Evolutionary conservation across 257 asterid species (phyloP).

Genomic region (Plantago elongata): DNA sequence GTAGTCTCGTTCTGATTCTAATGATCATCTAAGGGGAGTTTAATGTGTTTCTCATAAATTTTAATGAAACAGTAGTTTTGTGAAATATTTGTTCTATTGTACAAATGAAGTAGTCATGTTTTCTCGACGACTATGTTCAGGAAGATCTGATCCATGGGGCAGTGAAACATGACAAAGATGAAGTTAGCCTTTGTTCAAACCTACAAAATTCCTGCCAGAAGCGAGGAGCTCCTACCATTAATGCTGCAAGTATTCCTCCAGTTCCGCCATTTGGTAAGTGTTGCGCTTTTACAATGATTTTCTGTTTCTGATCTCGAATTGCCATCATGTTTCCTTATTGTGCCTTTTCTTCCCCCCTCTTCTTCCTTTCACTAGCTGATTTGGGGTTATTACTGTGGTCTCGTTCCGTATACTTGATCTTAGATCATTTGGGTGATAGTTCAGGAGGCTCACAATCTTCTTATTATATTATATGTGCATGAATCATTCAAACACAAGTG

Average conservation of each 20-base stretch:
- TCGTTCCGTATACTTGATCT: too few relatives aligned
- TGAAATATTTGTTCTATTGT: constrained; percentile 8
- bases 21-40: not conserved
- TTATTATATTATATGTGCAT: too few relatives aligned
- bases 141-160: constrained; percentile 24
- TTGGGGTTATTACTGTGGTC: too few relatives aligned
- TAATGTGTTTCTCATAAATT: not conserved
- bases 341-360: too few relatives aligned
- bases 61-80: not conserved
- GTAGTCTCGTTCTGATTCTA: constrained; percentile 2
- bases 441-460: too few relatives aligned
- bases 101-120: constrained; percentile 13
- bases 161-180: constrained; percentile 22
- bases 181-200: constrained; percentile 23
- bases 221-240: constrained; percentile 20
- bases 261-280: constrained; percentile 49
- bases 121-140: constrained; percentile 29
- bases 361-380: too few relatives aligned
- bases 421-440: too few relatives aligned
- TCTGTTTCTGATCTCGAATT: too few relatives aligned
- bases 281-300: not conserved
- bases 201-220: constrained; percentile 18
- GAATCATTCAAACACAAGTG: too few relatives aligned
- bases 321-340: too few relatives aligned
- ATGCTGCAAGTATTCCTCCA: constrained; percentile 40